These are phyloP conservation scores for Colletotrichum agaves DNA, from an alignment of 2,329 filamentous ascomycete genomes.

Conservation along the genomic window DNA sequence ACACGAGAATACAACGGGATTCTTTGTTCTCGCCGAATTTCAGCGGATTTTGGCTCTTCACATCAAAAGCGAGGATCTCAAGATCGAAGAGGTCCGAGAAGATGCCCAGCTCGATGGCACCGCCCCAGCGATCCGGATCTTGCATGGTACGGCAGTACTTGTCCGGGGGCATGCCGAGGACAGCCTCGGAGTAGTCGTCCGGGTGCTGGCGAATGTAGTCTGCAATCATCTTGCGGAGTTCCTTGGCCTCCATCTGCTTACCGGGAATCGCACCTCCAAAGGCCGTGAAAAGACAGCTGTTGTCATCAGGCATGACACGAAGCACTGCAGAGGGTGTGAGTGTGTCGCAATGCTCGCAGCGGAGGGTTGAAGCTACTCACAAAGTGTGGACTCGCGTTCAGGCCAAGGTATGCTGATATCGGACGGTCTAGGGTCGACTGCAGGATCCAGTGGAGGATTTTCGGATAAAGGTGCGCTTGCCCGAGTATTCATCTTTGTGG, in stretches of 20 bases:
- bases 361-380: constrained; percentile 48
- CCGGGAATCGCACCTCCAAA: constrained; percentile 81
- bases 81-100: constrained; percentile 86
- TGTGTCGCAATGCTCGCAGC: constrained; percentile 51
- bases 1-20: constrained; percentile 82
- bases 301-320: constrained; percentile 96
- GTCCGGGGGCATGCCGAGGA: constrained; percentile 77
- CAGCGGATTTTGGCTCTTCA: constrained; percentile 56
- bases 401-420: constrained; percentile 57
- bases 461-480: constrained; percentile 10
- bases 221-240: constrained; percentile 81
- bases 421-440: constrained; percentile 15
- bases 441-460: constrained; percentile 8
- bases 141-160: constrained; percentile 87
- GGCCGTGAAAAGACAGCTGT: constrained; percentile 92
- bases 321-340: constrained; percentile 66
- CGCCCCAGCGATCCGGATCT: constrained; percentile 86
- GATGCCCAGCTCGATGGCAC: constrained; percentile 89
- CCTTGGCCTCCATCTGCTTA: constrained; percentile 55
- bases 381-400: constrained; percentile 60
- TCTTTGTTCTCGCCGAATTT: constrained; percentile 80
- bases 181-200: constrained; percentile 77
- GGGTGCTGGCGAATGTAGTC: constrained; percentile 80
- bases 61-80: constrained; percentile 87
- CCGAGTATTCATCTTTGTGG: constrained; percentile 21